Percentiles rank a stretch among this genome's conserved stretches.
phyloP scores from a whole-genome alignment of 495 filamentous ascomycete species.

The Haplographium delicatum region DNA sequence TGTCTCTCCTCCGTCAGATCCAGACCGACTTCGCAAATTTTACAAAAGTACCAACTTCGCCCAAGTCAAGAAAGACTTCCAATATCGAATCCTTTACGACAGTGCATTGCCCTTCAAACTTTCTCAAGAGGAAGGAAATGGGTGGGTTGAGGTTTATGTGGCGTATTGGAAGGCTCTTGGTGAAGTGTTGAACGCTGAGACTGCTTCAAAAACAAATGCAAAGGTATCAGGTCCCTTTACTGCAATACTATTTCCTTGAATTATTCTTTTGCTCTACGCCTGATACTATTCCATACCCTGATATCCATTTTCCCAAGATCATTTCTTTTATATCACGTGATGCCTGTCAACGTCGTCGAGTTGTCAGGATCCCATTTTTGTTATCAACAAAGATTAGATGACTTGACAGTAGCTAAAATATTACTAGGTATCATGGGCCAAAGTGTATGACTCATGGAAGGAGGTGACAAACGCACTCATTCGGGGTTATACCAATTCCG shows the following conservation, averaged over 20 bases:
- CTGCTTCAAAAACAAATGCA: conserved; percentile 30
- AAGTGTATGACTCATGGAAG: conserved; percentile 81
- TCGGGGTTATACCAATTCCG: conserved; percentile 64
- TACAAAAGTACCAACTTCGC: conserved; percentile 57
- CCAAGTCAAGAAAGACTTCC: conserved; percentile 50
- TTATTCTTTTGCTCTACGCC: no score
- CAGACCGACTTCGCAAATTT: conserved; percentile 54
- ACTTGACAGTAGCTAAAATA: background rate
- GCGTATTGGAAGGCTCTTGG: conserved; percentile 77
- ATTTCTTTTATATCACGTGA: background rate
- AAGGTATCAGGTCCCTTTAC: no score
- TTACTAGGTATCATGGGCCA: conserved; percentile 55
- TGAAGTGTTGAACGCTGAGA: conserved; percentile 56
- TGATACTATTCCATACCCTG: no score
- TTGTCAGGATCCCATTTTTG: background rate
- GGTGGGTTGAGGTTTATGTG: conserved; percentile 79
- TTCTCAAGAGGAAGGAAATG: conserved; percentile 56
- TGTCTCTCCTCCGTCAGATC: conserved; percentile 48
- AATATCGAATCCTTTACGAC: conserved; percentile 55
- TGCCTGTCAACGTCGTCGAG: background rate
- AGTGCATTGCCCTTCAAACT: conserved; percentile 41
- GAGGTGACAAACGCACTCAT: conserved; percentile 64
- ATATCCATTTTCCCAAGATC: no score
- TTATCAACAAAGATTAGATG: background rate
- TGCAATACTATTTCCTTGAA: no score